Base-by-base conservation (phyloP, 352 stramenopile genomes). In the Phytophthora constricta region DNA sequence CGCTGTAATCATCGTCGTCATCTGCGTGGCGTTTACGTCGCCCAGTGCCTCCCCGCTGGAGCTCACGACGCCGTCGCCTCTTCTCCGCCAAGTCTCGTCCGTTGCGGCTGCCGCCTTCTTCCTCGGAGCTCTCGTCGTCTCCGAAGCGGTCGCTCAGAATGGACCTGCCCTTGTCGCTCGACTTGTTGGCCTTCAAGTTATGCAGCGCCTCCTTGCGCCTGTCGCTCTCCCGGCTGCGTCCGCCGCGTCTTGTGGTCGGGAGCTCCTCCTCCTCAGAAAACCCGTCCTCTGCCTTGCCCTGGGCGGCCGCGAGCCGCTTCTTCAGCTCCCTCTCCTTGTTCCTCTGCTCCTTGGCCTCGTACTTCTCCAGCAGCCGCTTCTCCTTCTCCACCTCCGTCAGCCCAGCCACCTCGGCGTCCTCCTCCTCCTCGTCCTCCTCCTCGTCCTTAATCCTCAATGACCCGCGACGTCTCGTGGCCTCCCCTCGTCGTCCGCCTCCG, bases 341-440 rank as follows among this genome's bases (percentile, higher is more conserved):
- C 27, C 87, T 86, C 49, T 92, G 81, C 57, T 92, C 85, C 17
- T 93, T 80, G 10, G 86, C 86, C 66, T 96, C 87, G 53, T 96
- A 96, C 46, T 92, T 92, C 65, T 96, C 87, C 77, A 96, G 66
- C 42, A 96, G 72, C 0, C 86, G 82, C 72, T 93, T 87, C 69
- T 96, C 87, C 64, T 96, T 96, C 70, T 96, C 87, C 17, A 96
- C 86, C 61, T 96, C 87, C 1, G 87, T 96, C 3, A 96, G 74
- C 8, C 87, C 87, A 19, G 72, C 73, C 27, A 93, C 65, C 17
- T 91, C 85, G 4, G 76, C 72, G 58, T 89, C 82, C 26, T 90
- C 84, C 2, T 86, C 81, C 0, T 80, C 69, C 2, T 84, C 76
- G 4, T 85, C 76, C 5, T 86, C 76, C 0, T 78, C 68, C 8